Conservation (phyloP, 192 early-diverging fungal species). For the Backusella morwellensis region DNA sequence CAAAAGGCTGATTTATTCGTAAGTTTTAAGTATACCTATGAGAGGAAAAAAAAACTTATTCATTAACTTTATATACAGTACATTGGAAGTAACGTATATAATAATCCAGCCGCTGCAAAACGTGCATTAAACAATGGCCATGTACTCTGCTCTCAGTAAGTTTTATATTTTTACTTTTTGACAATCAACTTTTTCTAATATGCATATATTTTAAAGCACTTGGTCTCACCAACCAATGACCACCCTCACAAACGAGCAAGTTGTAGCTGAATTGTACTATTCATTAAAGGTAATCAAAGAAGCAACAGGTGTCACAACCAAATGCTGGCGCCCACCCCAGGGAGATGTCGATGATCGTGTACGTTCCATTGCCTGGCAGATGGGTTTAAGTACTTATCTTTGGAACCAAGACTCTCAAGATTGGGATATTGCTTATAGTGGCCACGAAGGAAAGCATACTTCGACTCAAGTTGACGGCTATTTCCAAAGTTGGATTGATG, state of each 20-base stretch:
- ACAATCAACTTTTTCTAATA: neutral
- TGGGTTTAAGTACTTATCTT: conserved; percentile 37
- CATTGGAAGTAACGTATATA: conserved; percentile 34
- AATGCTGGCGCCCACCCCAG: conserved; percentile 51
- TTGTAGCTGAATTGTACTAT: conserved; percentile 52
- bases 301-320: conserved; percentile 42
- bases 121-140: conserved; percentile 43
- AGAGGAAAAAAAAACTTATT: neutral
- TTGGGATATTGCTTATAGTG: conserved; percentile 11
- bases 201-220: conserved; percentile 21
- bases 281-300: conserved; percentile 41
- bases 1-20: conserved; percentile 38
- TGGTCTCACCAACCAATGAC: conserved; percentile 51
- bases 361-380: conserved; percentile 41
- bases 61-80: conserved; percentile 1
- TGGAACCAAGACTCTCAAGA: conserved; percentile 16
- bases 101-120: conserved; percentile 19
- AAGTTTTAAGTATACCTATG: neutral
- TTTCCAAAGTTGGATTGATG: neutral
- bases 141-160: conserved; percentile 40
- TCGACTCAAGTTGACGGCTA: neutral
- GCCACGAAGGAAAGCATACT: neutral
- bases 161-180: conserved; percentile 19
- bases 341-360: conserved; percentile 63
- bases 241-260: conserved; percentile 50